phyloP scores from a whole-genome alignment of 2,329 filamentous ascomycete species.

The Pseudopithomyces chartarum region DNA sequence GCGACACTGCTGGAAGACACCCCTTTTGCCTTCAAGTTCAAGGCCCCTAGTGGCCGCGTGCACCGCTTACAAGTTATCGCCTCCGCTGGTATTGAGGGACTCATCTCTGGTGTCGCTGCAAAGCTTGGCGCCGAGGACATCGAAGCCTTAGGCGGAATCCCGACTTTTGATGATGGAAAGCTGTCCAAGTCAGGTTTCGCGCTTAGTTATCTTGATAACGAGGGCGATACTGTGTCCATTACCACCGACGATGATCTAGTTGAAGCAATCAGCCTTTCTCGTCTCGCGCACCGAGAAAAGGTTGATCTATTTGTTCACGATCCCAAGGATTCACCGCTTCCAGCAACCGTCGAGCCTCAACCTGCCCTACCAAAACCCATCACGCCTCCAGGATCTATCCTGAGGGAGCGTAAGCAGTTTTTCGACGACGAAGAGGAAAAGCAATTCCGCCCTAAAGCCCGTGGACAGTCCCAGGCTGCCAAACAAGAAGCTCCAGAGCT shows the following conservation, averaged over 20 bases:
- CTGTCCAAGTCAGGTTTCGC: constrained; percentile 81
- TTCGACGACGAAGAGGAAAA: constrained; percentile 63
- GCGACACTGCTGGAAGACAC: constrained; percentile 64
- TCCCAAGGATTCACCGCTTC: constrained; percentile 83
- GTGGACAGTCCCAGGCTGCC: constrained; percentile 49
- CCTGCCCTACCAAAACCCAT: constrained; percentile 56
- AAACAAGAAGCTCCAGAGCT: constrained; percentile 70
- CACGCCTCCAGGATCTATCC: constrained; percentile 59
- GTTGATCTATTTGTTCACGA: constrained; percentile 97
- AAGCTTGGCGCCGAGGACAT: constrained; percentile 82
- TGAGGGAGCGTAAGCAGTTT: constrained; percentile 54
- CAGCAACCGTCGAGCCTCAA: constrained; percentile 64
- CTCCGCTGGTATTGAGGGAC: constrained; percentile 76
- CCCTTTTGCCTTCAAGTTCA: constrained; percentile 98
- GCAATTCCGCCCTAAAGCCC: constrained; percentile 45
- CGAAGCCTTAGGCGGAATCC: constrained; percentile 80
- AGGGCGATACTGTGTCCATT: constrained; percentile 95
- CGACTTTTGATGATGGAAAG: constrained; percentile 77
- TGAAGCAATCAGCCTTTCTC: constrained; percentile 85
- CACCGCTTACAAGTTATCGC: constrained; percentile 87
- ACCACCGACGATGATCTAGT: constrained; percentile 92
- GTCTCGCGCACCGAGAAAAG: constrained; percentile 80
- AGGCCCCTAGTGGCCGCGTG: constrained; percentile 91
- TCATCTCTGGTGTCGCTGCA: constrained; percentile 75
- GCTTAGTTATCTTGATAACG: constrained; percentile 93